phyloP scores from a whole-genome alignment of 1,284 basidiomycete species.

The Cutaneotrichosporon cutaneum region DNA sequence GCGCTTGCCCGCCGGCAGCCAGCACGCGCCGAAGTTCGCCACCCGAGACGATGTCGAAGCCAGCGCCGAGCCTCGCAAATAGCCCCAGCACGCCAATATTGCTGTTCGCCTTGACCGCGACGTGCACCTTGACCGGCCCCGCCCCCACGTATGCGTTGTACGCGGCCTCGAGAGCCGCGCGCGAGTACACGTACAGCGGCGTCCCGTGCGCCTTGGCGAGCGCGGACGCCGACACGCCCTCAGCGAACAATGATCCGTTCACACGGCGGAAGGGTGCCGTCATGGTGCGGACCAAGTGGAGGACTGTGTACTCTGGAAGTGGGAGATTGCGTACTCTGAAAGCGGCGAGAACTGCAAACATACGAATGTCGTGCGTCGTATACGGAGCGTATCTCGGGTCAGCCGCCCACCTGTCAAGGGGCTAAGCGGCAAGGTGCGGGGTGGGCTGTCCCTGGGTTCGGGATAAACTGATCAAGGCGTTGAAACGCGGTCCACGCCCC shows the following conservation, averaged over 20 bases:
- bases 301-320: background rate
- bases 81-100: constrained; percentile 15
- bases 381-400: background rate
- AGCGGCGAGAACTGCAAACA: background rate
- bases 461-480: too few relatives aligned
- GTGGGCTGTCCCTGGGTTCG: too few relatives aligned
- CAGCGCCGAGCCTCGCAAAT: constrained; percentile 14
- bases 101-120: constrained; percentile 22
- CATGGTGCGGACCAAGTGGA: background rate
- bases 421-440: too few relatives aligned
- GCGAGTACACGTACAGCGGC: constrained; percentile 22
- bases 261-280: background rate
- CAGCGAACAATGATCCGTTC: constrained; percentile 1
- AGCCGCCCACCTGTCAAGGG: too few relatives aligned
- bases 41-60: constrained; percentile 16
- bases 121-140: constrained; percentile 9
- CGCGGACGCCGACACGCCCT: constrained; percentile 9
- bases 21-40: constrained; percentile 19
- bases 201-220: constrained; percentile 15
- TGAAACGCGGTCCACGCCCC: too few relatives aligned
- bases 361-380: background rate
- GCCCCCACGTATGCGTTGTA: constrained; percentile 1
- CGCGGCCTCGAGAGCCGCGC: constrained; percentile 9
- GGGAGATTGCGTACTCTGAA: background rate
- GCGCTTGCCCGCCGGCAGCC: constrained; percentile 12